Conservation (phyloP, 2,329 filamentous ascomycete genomes). For the Penicillium sp. region DNA sequence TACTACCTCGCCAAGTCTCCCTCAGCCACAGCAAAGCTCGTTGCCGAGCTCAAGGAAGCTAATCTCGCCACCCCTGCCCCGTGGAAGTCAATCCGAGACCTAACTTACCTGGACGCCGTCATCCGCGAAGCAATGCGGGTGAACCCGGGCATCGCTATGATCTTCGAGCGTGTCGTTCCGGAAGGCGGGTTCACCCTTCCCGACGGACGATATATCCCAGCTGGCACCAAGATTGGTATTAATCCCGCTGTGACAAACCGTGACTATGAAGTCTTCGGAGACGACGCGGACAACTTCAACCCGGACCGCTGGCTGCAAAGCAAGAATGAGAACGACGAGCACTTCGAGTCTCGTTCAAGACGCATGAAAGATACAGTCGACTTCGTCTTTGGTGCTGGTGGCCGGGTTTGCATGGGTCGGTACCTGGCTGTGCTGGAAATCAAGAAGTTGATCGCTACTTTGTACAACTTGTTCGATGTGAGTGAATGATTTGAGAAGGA, state of each 20-base stretch:
- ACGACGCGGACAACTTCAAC: constrained; percentile 45
- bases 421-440: constrained; percentile 58
- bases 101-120: constrained; percentile 51
- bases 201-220: constrained; percentile 35
- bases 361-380: constrained; percentile 40
- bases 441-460: constrained; percentile 57
- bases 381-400: constrained; percentile 53
- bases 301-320: constrained; percentile 51
- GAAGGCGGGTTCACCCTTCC: constrained; percentile 28
- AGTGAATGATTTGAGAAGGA: not conserved
- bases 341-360: constrained; percentile 34
- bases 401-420: constrained; percentile 55
- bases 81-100: constrained; percentile 19
- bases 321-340: constrained; percentile 32
- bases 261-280: constrained; percentile 46
- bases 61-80: constrained; percentile 14
- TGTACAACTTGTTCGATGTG: constrained; percentile 31
- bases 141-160: constrained; percentile 49
- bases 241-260: constrained; percentile 37
- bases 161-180: constrained; percentile 53
- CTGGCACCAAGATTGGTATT: constrained; percentile 35
- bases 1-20: constrained; percentile 25
- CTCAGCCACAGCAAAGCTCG: constrained; percentile 12
- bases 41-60: constrained; percentile 15
- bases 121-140: constrained; percentile 53